Evolutionary conservation across 2,329 filamentous ascomycete genomes (phyloP).

Genomic region (Trichoderma koningii): DNA sequence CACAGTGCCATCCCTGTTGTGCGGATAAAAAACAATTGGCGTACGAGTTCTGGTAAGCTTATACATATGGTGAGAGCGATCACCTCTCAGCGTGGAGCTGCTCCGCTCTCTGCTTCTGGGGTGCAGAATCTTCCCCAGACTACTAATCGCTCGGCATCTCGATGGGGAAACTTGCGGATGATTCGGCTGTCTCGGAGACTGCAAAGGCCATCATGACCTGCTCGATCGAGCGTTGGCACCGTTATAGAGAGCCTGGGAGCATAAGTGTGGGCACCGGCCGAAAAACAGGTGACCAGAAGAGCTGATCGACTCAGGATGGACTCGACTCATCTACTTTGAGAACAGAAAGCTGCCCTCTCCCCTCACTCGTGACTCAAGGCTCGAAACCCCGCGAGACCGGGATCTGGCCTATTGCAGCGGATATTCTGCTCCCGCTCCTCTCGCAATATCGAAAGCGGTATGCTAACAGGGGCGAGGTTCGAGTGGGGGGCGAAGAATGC

Average conservation of each 20-base stretch:
- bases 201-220: background rate
- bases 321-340: background rate
- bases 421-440: slow-evolving; percentile 40
- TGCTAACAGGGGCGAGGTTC: slow-evolving; percentile 33
- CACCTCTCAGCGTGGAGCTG: background rate
- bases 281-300: background rate
- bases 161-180: background rate
- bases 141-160: background rate
- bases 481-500: background rate
- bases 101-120: background rate
- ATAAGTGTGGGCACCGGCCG: background rate
- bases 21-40: no score
- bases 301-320: no score
- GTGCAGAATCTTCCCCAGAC: background rate
- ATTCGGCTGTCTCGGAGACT: background rate
- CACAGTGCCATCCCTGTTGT: background rate
- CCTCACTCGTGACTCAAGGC: slow-evolving; percentile 37
- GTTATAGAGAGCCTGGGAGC: background rate
- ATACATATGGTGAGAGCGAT: background rate
- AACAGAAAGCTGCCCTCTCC: background rate
- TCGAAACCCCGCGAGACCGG: slow-evolving; percentile 45
- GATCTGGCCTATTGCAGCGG: slow-evolving; percentile 43
- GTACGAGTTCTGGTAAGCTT: background rate
- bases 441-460: slow-evolving; percentile 43
- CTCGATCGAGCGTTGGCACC: background rate